Conservation (phyloP, 371 early-diverging fungal genomes). For the Fennellomyces sp. region DNA sequence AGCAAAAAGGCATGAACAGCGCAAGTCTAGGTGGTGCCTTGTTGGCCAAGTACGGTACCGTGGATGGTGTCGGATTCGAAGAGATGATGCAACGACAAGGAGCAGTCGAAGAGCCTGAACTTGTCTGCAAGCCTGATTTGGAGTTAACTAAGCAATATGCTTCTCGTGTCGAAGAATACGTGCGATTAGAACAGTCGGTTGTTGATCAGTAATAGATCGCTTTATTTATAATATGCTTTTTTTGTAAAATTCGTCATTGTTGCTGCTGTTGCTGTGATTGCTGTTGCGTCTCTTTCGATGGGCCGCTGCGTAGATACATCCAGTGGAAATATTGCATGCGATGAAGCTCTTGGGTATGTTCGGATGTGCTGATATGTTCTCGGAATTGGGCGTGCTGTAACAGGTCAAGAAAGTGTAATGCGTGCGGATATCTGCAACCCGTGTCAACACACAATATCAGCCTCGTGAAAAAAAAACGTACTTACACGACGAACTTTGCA, state of each 20-base stretch:
- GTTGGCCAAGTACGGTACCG: conserved; percentile 40
- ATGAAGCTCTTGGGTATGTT: conserved; percentile 78
- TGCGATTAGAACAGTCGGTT: conserved; percentile 12
- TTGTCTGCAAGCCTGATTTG: conserved; percentile 32
- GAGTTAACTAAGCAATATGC: conserved; percentile 13
- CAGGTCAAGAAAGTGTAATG: conserved; percentile 82
- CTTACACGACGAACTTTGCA: conserved; percentile 84
- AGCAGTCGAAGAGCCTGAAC: conserved; percentile 17
- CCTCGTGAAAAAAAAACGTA: neutral
- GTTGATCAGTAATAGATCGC: conserved; percentile 4
- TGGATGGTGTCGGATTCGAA: conserved; percentile 23
- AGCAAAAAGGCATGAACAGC: conserved; percentile 46
- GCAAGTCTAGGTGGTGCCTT: conserved; percentile 53
- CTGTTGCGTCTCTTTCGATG: conserved; percentile 19
- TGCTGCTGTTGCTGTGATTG: conserved; percentile 7
- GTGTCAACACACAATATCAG: neutral
- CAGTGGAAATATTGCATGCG: conserved; percentile 89
- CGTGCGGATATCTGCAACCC: conserved; percentile 79
- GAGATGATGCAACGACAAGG: conserved; percentile 39
- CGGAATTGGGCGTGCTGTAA: conserved; percentile 84
- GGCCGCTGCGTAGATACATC: conserved; percentile 66
- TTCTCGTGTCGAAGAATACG: conserved; percentile 9
- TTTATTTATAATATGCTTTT: neutral
- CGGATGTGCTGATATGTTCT: conserved; percentile 71
- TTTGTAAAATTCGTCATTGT: neutral